Evolutionary conservation across 2,329 filamentous ascomycete genomes (phyloP).

Genomic region (Diaporthe capsici): DNA sequence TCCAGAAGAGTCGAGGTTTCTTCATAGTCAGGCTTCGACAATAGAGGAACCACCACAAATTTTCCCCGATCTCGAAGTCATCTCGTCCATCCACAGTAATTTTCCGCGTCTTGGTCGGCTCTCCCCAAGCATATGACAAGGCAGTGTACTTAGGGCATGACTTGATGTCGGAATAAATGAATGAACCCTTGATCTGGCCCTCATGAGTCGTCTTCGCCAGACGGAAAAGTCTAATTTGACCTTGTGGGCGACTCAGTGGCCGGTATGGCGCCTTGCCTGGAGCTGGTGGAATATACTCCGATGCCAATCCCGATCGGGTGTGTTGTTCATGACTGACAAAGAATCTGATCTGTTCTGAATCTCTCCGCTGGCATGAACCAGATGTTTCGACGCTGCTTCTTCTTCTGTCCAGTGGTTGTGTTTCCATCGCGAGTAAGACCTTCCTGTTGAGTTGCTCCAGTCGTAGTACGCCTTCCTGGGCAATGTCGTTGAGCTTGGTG

Average conservation of each 20-base stretch:
- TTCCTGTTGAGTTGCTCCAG: conserved; percentile 17
- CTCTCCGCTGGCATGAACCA: background rate
- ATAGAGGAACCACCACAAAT: conserved; percentile 18
- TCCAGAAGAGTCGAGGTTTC: conserved; percentile 6
- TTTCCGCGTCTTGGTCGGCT: background rate
- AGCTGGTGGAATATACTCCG: background rate
- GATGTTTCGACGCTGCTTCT: background rate
- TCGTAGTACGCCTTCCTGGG: background rate
- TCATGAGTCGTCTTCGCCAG: background rate
- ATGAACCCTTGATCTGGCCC: background rate
- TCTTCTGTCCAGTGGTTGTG: background rate
- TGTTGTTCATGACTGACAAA: background rate
- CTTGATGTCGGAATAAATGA: background rate
- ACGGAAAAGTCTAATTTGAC: background rate
- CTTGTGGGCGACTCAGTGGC: background rate
- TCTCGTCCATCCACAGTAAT: background rate
- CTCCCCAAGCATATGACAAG: background rate
- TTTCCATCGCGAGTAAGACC: conserved; percentile 6
- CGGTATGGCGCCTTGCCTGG: background rate
- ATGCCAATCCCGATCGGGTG: background rate
- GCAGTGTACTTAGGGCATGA: conserved; percentile 5
- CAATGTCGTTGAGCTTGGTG: background rate
- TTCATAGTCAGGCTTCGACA: background rate
- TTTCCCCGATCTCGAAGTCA: conserved; percentile 2
- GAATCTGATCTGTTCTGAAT: background rate